Base-by-base conservation (phyloP, 768 basidiomycete genomes). In the Phanerochaete carnosa region DNA sequence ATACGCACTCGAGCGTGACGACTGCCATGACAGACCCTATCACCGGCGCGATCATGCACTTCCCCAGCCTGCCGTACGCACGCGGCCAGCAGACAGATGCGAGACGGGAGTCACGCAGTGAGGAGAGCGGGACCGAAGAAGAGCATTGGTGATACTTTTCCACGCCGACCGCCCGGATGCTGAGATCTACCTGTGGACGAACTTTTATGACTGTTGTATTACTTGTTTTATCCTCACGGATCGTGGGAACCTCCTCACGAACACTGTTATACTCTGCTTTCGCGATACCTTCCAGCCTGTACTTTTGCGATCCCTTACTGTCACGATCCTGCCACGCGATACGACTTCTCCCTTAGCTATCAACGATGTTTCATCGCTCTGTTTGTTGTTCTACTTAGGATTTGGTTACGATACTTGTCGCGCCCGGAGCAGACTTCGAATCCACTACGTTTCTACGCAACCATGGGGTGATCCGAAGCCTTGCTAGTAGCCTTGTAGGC, bases 1-100 rank as follows among this genome's bases (percentile, higher is more conserved):
- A 60, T 28, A 65, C 70, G 23, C 56, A 68, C 51, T 65, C 72
- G 33, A 74, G 72, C 50, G 71, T 70, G 8, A 73, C 73, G 46
- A 75, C 73, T 25, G 64, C 69, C 2, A 49, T 68, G 45, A 74
- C 73, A 46, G 74, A 75, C 56, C 73, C 74, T 11, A 60, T 72
- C 1, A 73, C 72, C 7, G 74, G 74, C 19, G 68, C 67, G 8
- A 64, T 69, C 6, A 62, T 70, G 62, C 73, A 72, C 51, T 61
- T 73, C 51, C 66, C 72, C 25, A 35, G 66, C 26, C 39, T 72
- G 60, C 69, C 71, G 3, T 69, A 65, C 64, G 55, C 56, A 8
- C 59, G 64, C 16, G 64, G 57, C 4, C 54, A 58, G 46, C 64
- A 63, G 30, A 35, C 43, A 7, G 23, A 7, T 23, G 32, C 22